These are phyloP conservation scores for Cinchona pubescens DNA, from an alignment of 257 asterid species.

Conservation along the genomic window DNA sequence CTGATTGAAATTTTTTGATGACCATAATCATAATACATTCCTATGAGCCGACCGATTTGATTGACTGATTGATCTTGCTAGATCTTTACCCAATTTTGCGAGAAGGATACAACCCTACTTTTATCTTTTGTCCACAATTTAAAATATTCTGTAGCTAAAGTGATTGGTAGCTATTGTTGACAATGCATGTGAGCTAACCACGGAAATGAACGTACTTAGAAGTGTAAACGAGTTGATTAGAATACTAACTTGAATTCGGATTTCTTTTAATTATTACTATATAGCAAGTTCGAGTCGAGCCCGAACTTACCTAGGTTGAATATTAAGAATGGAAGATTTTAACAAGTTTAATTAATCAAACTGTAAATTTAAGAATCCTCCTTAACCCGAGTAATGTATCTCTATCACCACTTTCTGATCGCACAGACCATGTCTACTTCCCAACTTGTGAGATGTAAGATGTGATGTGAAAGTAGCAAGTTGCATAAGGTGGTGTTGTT, in stretches of 20 bases:
- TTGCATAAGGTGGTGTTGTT: constrained; percentile 2
- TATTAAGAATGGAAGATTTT: too few species aligned
- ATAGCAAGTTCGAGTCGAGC: too few species aligned
- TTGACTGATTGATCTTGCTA: constrained; percentile 17
- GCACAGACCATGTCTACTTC: constrained; percentile 8
- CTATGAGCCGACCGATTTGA: constrained; percentile 6
- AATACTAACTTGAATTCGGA: too few species aligned
- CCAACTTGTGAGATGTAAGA: neutral
- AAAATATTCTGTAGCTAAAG: too few species aligned
- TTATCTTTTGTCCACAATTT: too few species aligned
- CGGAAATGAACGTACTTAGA: too few species aligned
- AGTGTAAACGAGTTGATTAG: too few species aligned
- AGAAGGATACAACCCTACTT: neutral
- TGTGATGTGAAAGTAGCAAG: constrained; percentile 8
- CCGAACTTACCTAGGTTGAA: too few species aligned
- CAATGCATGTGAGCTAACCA: too few species aligned
- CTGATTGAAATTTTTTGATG: neutral
- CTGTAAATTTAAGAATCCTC: neutral
- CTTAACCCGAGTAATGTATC: neutral
- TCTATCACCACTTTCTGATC: neutral
- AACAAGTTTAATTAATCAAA: too few species aligned
- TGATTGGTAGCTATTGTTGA: too few species aligned
- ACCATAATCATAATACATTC: constrained; percentile 17
- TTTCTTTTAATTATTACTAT: too few species aligned
- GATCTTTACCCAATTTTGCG: constrained; percentile 11